Percentiles rank a stretch among this genome's conserved stretches.
Evolutionary conservation across 1,284 basidiomycete genomes (phyloP).

Genomic region (Chalciporus sp.): DNA sequence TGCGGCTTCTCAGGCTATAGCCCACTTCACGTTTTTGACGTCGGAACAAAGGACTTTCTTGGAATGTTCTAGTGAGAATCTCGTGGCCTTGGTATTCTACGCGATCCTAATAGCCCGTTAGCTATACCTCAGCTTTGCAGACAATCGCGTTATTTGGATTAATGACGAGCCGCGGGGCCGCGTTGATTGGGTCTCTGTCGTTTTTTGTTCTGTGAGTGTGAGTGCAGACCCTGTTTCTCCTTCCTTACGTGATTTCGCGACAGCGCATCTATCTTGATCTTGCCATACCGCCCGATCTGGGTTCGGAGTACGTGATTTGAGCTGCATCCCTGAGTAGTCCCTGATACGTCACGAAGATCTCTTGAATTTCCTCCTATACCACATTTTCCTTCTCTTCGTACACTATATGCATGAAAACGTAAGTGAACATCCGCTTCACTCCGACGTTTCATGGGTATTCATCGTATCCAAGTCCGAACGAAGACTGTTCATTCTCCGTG

Average conservation of each 20-base stretch:
- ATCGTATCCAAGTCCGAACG: conserved; percentile 48
- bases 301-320: conserved; percentile 50
- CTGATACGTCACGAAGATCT: conserved; percentile 43
- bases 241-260: not conserved
- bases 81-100: not conserved
- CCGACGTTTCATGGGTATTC: not conserved
- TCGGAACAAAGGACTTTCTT: conserved; percentile 59
- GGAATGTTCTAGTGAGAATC: conserved; percentile 65
- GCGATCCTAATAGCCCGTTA: conserved; percentile 17
- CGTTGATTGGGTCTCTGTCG: conserved; percentile 56
- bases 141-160: conserved; percentile 80
- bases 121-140: conserved; percentile 64
- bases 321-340: not conserved
- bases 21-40: conserved; percentile 34
- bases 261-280: conserved; percentile 55
- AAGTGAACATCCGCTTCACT: conserved; percentile 10
- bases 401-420: conserved; percentile 56
- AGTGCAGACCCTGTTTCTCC: conserved; percentile 6
- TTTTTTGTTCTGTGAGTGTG: conserved; percentile 61
- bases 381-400: conserved; percentile 57
- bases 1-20: conserved; percentile 52
- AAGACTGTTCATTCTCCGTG: conserved; percentile 60
- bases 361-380: conserved; percentile 70
- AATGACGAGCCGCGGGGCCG: conserved; percentile 68
- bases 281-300: conserved; percentile 55